phyloP scores from a whole-genome alignment of 192 early-diverging fungal species.

The Gryganskiella cystojenkinii region DNA sequence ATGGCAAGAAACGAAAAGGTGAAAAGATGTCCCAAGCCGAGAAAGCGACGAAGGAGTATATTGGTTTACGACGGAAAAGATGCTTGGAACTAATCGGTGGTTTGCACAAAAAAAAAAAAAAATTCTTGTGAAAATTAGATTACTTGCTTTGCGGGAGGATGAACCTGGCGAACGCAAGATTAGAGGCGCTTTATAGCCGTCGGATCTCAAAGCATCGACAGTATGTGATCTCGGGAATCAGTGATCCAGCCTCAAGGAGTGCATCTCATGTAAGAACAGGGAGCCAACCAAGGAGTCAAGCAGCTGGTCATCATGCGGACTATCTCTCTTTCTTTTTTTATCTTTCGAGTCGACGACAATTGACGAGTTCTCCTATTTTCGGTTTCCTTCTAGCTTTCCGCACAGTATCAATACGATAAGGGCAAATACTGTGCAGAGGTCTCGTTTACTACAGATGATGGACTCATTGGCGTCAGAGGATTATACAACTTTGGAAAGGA shows the following conservation, averaged over 20 bases:
- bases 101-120: neutral
- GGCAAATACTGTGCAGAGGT: constrained; percentile 81
- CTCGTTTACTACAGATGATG: constrained; percentile 80
- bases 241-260: constrained; percentile 58
- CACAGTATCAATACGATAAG: constrained; percentile 77
- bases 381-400: constrained; percentile 60
- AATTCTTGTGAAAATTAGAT: constrained; percentile 45
- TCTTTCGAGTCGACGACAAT: neutral
- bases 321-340: constrained; percentile 4
- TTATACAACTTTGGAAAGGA: constrained; percentile 78
- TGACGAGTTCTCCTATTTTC: neutral
- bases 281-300: no score
- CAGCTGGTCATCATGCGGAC: neutral
- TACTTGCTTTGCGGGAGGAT: constrained; percentile 80
- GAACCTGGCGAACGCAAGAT: constrained; percentile 71
- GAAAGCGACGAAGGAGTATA: neutral
- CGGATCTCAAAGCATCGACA: constrained; percentile 64
- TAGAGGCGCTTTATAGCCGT: constrained; percentile 74
- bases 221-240: constrained; percentile 72
- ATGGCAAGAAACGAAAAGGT: constrained; percentile 48
- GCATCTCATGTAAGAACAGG: constrained; percentile 62
- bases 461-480: constrained; percentile 83
- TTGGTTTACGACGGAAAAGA: no score
- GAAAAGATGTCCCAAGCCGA: neutral
- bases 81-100: no score